Base-by-base conservation (phyloP, 495 filamentous ascomycete genomes). In the Aspergillus ellipticus region DNA sequence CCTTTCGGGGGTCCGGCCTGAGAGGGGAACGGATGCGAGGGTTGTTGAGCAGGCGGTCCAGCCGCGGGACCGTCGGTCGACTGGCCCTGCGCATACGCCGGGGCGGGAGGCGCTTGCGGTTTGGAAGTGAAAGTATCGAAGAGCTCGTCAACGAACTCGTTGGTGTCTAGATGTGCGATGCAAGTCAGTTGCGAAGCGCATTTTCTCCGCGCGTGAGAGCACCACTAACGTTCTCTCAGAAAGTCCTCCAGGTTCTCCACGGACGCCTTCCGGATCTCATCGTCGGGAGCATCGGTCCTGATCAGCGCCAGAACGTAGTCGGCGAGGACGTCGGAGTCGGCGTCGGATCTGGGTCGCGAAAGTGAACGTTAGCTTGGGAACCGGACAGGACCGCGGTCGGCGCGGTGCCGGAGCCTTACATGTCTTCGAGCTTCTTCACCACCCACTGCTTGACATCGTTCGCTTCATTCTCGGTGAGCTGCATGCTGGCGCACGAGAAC, bases 281-380 rank as follows among this genome's bases (percentile, higher is more conserved):
- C 81, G n/a, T 83, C 81, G 19, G 85, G 80, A 56, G 88, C 89
- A 62, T 96, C 90, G 51, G 89, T 85, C 53, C 83, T 83, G 29
- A 96, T 77, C 9, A 98, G 83, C n/a, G 93, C 93, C 28, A 97
- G 76, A 0, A 98, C 89, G 65, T 97, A 98, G 66, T 98, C 94
- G 28, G 92, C 92, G 15, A 98, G 86, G 3, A 98, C 90, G 63
- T 96, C 92, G 26, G 90, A 86, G 69, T 98, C 94, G 46, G 92
- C 94, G 69, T 97, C 94, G 13, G 92, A 96, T 53, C 90, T 96
- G 61, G 7, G 16, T 21, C 20, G n/a, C 19, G 28, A 16, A 33
- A 17, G 11, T 26, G 20, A 0, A 49, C 24, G 11, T 54, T 51
- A 54, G 56, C 24, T 28, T 33, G 10, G 10, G 26, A 39, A 49